These are phyloP conservation scores for Acanthamoeba sp. DNA, from an alignment of 208 protist species.

Conservation along the genomic window DNA sequence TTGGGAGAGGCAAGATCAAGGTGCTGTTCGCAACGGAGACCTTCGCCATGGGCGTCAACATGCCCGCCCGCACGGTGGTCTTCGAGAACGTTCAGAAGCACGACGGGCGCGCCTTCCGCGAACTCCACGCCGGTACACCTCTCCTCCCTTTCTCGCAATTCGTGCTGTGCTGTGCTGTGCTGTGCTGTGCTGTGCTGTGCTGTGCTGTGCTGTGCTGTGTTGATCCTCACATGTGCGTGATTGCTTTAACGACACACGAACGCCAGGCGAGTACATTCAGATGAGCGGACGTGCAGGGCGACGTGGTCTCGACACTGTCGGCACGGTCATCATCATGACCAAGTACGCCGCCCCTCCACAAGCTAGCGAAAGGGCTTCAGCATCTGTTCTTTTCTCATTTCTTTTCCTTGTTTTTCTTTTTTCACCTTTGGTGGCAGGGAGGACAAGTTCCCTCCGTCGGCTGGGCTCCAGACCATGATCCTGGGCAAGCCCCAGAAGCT, in stretches of 20 bases:
- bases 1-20: constrained; percentile 90
- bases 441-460: constrained; percentile 48
- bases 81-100: constrained; percentile 88
- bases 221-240: not conserved
- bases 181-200: not conserved
- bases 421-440: constrained; percentile 24
- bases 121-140: constrained; percentile 81
- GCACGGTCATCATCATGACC: constrained; percentile 91
- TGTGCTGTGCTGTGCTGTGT: not conserved
- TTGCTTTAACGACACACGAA: not conserved
- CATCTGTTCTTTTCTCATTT: not conserved
- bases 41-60: constrained; percentile 96
- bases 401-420: not conserved
- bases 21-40: constrained; percentile 95
- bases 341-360: constrained; percentile 78
- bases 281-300: constrained; percentile 94
- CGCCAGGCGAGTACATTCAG: constrained; percentile 93
- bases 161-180: constrained; percentile 10
- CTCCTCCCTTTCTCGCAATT: not conserved
- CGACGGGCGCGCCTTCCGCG: constrained; percentile 85
- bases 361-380: constrained; percentile 42
- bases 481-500: constrained; percentile 89
- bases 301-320: constrained; percentile 91
- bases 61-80: constrained; percentile 93
- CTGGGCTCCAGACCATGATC: constrained; percentile 87